Conservation (phyloP, 192 early-diverging fungal species). For the Gigaspora rosea region DNA sequence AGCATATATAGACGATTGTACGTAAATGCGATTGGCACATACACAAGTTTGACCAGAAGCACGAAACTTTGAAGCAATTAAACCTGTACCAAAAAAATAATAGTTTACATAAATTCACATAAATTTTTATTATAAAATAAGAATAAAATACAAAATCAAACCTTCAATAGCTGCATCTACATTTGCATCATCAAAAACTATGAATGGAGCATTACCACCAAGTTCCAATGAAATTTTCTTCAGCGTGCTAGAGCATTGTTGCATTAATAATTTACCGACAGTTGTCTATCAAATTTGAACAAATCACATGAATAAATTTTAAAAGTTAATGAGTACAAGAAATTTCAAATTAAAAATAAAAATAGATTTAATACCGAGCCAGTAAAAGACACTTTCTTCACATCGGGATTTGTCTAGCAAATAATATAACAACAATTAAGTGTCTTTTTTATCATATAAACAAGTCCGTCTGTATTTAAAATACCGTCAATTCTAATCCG, state of each 20-base stretch:
- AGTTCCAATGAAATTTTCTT: conserved; percentile 84
- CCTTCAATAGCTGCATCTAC: conserved; percentile 69
- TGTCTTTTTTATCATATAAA: background rate
- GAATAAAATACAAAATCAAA: conserved; percentile 12
- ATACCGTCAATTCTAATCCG: conserved; percentile 49
- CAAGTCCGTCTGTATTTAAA: background rate
- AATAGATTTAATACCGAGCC: conserved; percentile 58
- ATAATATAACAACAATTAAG: conserved; percentile 27
- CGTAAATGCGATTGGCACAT: conserved; percentile 78
- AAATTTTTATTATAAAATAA: too few relatives aligned
- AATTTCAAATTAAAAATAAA: background rate
- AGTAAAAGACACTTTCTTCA: conserved; percentile 78
- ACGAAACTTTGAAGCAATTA: conserved; percentile 64
- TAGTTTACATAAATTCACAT: too few relatives aligned
- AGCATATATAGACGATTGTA: conserved; percentile 67
- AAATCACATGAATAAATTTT: conserved; percentile 19
- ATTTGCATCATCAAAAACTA: conserved; percentile 78
- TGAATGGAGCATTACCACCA: conserved; percentile 82
- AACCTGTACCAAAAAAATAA: conserved; percentile 43
- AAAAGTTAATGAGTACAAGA: background rate
- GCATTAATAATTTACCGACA: conserved; percentile 67
- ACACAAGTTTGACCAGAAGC: conserved; percentile 84
- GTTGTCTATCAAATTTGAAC: conserved; percentile 42
- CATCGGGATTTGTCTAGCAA: conserved; percentile 49
- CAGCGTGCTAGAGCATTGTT: conserved; percentile 60